Evolutionary conservation across 371 early-diverging fungal genomes (phyloP), one percentile per base, ranked within the genome.

Genomic region (Catenaria anguillulae): DNA sequence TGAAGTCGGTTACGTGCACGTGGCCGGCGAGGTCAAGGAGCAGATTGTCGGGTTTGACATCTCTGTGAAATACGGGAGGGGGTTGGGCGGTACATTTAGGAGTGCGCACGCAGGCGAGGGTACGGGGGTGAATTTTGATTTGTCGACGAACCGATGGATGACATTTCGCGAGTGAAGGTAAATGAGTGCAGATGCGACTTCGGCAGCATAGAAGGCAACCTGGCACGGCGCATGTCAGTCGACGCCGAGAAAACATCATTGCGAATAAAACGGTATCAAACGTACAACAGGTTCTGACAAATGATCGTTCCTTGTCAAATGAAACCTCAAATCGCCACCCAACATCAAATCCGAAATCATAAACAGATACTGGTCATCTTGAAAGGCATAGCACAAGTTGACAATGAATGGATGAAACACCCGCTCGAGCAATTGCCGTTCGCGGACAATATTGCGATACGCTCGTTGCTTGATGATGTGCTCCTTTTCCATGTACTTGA

Each of bases 311-410:
- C 31, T 8, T 8, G 42, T 34, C 31, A 76, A 56, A 62, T 78
- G 74, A 55, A 70, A 75, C 19, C 73, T 61, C 56, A 78, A 50
- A 56, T 78, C 78, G 19, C 77, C 76, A 31, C 78, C 77, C n/a
- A 66, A 60, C 71, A 75, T 75, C 56, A 78, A 61, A 62, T 78
- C 78, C 24, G 75, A 58, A 17, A 75, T 72, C 70, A 74, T 73
- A 59, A 90, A 58, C 63, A 77, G 45, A 52, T 75, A 62, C 24
- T 73, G 68, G 48, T 66, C 64, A 62, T 77, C 77, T 56, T 75
- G 76, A 55, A 75, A 77, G 4, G 74, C 71, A 58, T 71, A 77
- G 33, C 74, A 66, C 33, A 77, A 55, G 61, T 73, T 71, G 40
- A 70, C 69, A 33, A 77, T 71, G 40, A 74, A 74, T 19, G 58